Conservation (phyloP, 768 basidiomycete genomes). For the Lactarius pseudohatsudake region DNA sequence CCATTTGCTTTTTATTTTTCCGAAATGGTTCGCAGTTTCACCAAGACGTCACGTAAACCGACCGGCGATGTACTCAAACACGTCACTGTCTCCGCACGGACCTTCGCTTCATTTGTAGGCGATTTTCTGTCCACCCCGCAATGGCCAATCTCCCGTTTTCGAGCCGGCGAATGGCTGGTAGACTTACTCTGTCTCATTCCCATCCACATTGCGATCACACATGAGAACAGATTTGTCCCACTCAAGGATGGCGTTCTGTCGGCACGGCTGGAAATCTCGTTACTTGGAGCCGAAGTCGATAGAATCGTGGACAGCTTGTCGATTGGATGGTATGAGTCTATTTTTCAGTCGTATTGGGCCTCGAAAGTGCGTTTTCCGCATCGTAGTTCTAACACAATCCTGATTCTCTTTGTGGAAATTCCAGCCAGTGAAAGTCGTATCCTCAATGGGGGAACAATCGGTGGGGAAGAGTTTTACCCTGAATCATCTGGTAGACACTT, state of each 20-base stretch:
- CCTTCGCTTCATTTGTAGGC: conserved; percentile 35
- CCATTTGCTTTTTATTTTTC: conserved; percentile 46
- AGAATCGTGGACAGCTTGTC: conserved; percentile 56
- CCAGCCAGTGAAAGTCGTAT: conserved; percentile 62
- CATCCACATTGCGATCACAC: conserved; percentile 59
- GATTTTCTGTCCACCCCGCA: conserved; percentile 17
- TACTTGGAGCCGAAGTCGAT: conserved; percentile 60
- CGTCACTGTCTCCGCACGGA: conserved; percentile 38
- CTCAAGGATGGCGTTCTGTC: conserved; percentile 59
- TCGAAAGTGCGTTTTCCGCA: conserved; percentile 41
- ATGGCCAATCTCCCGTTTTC: conserved; percentile 40
- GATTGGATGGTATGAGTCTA: conserved; percentile 65
- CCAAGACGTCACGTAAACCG: conserved; percentile 52
- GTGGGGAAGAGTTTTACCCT: conserved; percentile 61
- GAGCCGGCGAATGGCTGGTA: conserved; percentile 61
- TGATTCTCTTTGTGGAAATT: background rate
- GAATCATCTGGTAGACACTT: conserved; percentile 64
- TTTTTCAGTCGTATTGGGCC: conserved; percentile 64
- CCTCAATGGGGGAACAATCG: conserved; percentile 69
- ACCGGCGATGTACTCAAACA: conserved; percentile 44
- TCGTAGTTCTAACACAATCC: background rate
- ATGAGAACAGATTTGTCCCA: conserved; percentile 61
- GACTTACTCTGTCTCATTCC: conserved; percentile 63
- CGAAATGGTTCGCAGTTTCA: conserved; percentile 47
- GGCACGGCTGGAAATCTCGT: conserved; percentile 47